phyloP scores from a whole-genome alignment of 192 early-diverging fungal genomes.

The Pecoramyces ruminantium region DNA sequence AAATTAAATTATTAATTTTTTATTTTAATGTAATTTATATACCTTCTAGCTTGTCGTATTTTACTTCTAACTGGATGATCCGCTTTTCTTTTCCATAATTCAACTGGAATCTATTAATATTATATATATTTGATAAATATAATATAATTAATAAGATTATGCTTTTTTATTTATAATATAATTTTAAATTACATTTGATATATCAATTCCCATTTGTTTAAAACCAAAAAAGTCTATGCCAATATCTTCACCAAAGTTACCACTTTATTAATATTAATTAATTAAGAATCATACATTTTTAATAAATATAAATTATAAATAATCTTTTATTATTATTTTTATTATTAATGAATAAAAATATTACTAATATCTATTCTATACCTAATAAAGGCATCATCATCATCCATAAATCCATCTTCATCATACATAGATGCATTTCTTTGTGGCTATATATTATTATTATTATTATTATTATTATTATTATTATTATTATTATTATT shows the following conservation, averaged over 20 bases:
- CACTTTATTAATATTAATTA: constrained; percentile 11
- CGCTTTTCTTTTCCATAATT: constrained; percentile 27
- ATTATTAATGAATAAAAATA: too few relatives aligned
- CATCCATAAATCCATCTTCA: constrained; percentile 8
- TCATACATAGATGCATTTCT: constrained; percentile 7
- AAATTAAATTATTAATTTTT: too few relatives aligned
- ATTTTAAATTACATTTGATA: constrained; percentile 24
- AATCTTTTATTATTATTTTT: too few relatives aligned
- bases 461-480: too few relatives aligned
- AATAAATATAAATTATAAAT: constrained; percentile 18
- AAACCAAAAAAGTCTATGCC: constrained; percentile 89
- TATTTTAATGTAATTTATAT: constrained; percentile 16
- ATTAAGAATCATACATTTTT: constrained; percentile 18
- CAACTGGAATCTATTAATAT: constrained; percentile 18
- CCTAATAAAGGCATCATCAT: constrained; percentile 9
- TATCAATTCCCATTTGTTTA: constrained; percentile 75
- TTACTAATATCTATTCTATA: background rate
- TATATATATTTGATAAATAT: constrained; percentile 5
- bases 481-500: too few relatives aligned
- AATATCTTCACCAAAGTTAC: constrained; percentile 37
- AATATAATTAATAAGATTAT: too few relatives aligned
- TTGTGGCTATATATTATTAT: background rate
- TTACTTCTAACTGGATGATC: background rate
- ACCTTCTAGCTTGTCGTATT: background rate
- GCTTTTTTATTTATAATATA: too few relatives aligned